These are phyloP conservation scores for Trametes coccinea DNA, from an alignment of 768 basidiomycete species.

Conservation along the genomic window DNA sequence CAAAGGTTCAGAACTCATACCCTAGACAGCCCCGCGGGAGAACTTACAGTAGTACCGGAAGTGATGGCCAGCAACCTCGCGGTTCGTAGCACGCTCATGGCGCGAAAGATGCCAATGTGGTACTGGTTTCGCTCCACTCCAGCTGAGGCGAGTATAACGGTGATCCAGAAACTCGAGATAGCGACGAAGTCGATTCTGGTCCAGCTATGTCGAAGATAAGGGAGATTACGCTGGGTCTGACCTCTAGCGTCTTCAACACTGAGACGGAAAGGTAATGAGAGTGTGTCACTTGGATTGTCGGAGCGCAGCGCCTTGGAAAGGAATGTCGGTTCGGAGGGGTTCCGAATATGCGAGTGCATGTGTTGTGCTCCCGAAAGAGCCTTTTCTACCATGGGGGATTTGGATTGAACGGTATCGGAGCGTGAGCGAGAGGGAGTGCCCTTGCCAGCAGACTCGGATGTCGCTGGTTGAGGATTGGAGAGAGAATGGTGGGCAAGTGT, in stretches of 20 bases:
- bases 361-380: conserved; percentile 34
- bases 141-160: conserved; percentile 66
- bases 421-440: conserved; percentile 18
- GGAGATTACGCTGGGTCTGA: conserved; percentile 67
- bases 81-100: conserved; percentile 81
- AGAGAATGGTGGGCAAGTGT: conserved; percentile 39
- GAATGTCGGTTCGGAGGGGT: conserved; percentile 50
- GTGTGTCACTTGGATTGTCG: conserved; percentile 45
- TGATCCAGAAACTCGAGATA: conserved; percentile 83
- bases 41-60: conserved; percentile 82
- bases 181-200: conserved; percentile 87
- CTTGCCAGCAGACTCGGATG: conserved; percentile 7
- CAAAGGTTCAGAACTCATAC: not conserved
- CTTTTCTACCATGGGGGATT: conserved; percentile 38
- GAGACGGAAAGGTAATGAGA: conserved; percentile 60
- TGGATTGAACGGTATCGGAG: conserved; percentile 33
- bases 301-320: conserved; percentile 50
- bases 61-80: conserved; percentile 85
- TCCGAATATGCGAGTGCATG: conserved; percentile 43
- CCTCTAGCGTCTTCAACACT: conserved; percentile 55
- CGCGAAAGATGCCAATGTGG: conserved; percentile 88
- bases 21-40: conserved; percentile 3
- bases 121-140: conserved; percentile 65
- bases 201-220: conserved; percentile 93
- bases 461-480: conserved; percentile 8